Percentiles rank a stretch among this genome's conserved stretches.
Conservation (phyloP, 2,329 filamentous ascomycete genomes). For the Fusarium begoniae region DNA sequence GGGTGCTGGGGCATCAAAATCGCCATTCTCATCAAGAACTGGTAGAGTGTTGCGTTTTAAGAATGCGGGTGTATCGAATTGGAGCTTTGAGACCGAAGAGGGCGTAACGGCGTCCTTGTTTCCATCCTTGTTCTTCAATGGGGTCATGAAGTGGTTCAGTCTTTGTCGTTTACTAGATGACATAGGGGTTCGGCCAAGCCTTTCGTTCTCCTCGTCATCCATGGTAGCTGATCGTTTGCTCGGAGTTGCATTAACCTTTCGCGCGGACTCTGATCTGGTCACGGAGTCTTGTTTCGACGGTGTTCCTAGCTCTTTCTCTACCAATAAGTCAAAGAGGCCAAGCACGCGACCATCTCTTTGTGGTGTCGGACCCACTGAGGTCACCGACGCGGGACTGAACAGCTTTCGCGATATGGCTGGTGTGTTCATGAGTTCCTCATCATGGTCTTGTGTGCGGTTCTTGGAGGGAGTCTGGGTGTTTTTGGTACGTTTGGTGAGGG, state of each 20-base stretch:
- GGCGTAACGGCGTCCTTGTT: conserved; percentile 56
- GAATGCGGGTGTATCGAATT: conserved; percentile 77
- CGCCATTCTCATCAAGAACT: conserved; percentile 64
- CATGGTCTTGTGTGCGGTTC: conserved; percentile 41
- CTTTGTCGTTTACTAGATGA: conserved; percentile 68
- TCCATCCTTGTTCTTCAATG: conserved; percentile 60
- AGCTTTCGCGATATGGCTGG: conserved; percentile 66
- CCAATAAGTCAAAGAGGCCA: conserved; percentile 78
- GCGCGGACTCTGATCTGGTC: conserved; percentile 32
- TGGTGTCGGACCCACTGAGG: conserved; percentile 78
- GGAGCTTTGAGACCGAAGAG: conserved; percentile 61
- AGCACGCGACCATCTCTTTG: conserved; percentile 81
- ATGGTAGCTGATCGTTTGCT: conserved; percentile 52
- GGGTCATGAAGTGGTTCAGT: conserved; percentile 72
- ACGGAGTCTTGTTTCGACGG: conserved; percentile 55
- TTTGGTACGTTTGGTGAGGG: conserved; percentile 62
- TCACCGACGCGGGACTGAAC: conserved; percentile 67
- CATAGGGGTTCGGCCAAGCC: conserved; percentile 59
- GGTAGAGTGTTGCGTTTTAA: conserved; percentile 61
- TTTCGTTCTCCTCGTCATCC: conserved; percentile 44
- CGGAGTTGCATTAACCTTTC: conserved; percentile 53
- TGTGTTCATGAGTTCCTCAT: conserved; percentile 60
- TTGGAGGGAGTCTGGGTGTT: conserved; percentile 60
- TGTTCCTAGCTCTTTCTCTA: conserved; percentile 59
- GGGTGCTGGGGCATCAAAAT: conserved; percentile 59